Conservation (phyloP, 2,329 filamentous ascomycete species). For the Teratosphaeriaceae sp. region DNA sequence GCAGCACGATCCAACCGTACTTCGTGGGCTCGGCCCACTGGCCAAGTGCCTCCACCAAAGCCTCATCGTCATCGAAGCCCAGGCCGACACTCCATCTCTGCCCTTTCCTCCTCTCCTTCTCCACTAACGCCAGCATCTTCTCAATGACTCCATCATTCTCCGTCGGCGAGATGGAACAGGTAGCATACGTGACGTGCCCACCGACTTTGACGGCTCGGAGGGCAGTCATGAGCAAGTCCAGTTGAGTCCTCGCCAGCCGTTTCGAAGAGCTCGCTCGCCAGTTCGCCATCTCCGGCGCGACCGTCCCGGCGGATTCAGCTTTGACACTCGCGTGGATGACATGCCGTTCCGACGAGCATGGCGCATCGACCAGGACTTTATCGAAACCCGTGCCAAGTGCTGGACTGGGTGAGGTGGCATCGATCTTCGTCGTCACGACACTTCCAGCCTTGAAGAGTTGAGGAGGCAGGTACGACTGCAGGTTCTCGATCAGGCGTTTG, state of each 20-base stretch:
- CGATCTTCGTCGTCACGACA: constrained; percentile 3
- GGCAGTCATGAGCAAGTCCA: constrained; percentile 33
- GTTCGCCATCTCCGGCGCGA: constrained; percentile 31
- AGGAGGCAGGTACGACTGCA: constrained; percentile 10
- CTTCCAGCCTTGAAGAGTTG: constrained; percentile 4
- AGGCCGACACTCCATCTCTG: constrained; percentile 28
- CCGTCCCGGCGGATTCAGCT: constrained; percentile 24
- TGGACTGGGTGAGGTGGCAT: constrained; percentile 4
- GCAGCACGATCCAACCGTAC: constrained; percentile 35
- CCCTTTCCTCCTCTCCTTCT: constrained; percentile 34
- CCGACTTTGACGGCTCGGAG: constrained; percentile 30
- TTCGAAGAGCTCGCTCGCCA: constrained; percentile 33
- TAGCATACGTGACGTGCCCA: constrained; percentile 35
- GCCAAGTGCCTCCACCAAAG: constrained; percentile 16
- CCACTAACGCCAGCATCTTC: constrained; percentile 27
- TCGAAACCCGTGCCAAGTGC: constrained; percentile 28
- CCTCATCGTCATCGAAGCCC: constrained; percentile 15
- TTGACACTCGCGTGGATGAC: constrained; percentile 32
- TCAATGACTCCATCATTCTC: constrained; percentile 39
- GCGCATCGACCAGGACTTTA: constrained; percentile 36
- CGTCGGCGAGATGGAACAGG: constrained; percentile 33
- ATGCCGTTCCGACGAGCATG: constrained; percentile 37
- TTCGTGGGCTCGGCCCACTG: constrained; percentile 28
- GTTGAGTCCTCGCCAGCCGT: constrained; percentile 29
- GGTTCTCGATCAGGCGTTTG: constrained; percentile 9